Conservation (phyloP, 352 stramenopile species). For the Poterioochromonas sp. region DNA sequence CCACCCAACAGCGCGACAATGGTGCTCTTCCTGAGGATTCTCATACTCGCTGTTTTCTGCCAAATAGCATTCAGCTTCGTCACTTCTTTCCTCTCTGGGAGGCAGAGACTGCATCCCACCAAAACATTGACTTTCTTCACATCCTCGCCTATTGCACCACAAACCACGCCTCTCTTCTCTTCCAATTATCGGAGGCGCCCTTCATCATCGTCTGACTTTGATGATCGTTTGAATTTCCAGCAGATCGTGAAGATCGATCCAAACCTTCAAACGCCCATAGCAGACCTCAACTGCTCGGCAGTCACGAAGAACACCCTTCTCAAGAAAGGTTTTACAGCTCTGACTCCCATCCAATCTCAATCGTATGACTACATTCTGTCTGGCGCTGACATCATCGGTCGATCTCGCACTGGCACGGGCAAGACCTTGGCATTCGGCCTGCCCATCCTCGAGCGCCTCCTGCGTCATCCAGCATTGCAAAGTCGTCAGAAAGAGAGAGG, state of each 20-base stretch:
- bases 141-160: too few species aligned
- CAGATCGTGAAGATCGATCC: neutral
- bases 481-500: constrained; percentile 43
- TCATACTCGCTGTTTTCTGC: too few species aligned
- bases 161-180: too few species aligned
- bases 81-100: too few species aligned
- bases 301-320: neutral
- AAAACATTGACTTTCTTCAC: too few species aligned
- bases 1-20: too few species aligned
- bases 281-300: neutral
- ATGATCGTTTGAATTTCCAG: constrained; percentile 9
- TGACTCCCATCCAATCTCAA: constrained; percentile 81
- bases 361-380: constrained; percentile 78
- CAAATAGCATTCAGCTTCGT: too few species aligned
- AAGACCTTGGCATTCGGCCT: constrained; percentile 88
- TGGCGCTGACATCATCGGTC: constrained; percentile 77
- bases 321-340: constrained; percentile 63
- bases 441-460: constrained; percentile 76
- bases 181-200: too few species aligned
- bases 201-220: too few species aligned
- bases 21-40: too few species aligned
- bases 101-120: too few species aligned
- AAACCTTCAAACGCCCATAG: neutral
- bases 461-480: constrained; percentile 41
- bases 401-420: constrained; percentile 75